phyloP scores from a whole-genome alignment of 805 yeast species.

The Hanseniaspora jakobsenii region DNA sequence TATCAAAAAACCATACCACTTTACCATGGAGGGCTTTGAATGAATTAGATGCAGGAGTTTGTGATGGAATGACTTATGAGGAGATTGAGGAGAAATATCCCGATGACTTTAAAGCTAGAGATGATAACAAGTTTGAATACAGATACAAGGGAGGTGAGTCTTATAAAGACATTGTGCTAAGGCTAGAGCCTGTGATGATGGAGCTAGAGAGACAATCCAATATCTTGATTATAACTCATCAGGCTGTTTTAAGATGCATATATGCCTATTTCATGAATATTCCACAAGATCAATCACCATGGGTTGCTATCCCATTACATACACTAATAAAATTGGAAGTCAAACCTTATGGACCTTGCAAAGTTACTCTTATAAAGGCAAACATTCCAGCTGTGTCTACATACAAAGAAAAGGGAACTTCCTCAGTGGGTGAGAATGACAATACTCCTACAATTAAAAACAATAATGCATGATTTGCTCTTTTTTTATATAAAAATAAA shows the following conservation, averaged over 20 bases:
- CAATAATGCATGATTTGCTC: no score
- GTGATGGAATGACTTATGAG: conserved; percentile 94
- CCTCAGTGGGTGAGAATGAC: conserved; percentile 33
- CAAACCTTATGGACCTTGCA: conserved; percentile 70
- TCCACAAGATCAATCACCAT: conserved; percentile 93
- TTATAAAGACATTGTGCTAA: conserved; percentile 84
- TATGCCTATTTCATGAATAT: conserved; percentile 98
- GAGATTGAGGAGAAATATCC: conserved; percentile 78
- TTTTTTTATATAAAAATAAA: no score
- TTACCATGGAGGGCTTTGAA: conserved; percentile 94
- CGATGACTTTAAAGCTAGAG: conserved; percentile 90
- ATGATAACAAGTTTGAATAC: conserved; percentile 89
- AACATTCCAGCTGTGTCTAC: conserved; percentile 97
- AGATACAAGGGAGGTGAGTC: conserved; percentile 96
- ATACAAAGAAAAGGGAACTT: conserved; percentile 86
- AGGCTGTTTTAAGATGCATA: conserved; percentile 89
- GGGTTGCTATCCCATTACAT: conserved; percentile 98
- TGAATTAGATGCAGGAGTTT: conserved; percentile 93
- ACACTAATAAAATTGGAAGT: conserved; percentile 90
- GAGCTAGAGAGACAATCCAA: conserved; percentile 95
- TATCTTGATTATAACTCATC: conserved; percentile 90
- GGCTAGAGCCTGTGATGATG: conserved; percentile 96
- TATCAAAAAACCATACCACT: conserved; percentile 62
- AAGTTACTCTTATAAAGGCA: conserved; percentile 82
- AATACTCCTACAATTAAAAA: no score